Evolutionary conservation across 495 filamentous ascomycete genomes (phyloP).

Genomic region (Thermothielavioides terrestris): DNA sequence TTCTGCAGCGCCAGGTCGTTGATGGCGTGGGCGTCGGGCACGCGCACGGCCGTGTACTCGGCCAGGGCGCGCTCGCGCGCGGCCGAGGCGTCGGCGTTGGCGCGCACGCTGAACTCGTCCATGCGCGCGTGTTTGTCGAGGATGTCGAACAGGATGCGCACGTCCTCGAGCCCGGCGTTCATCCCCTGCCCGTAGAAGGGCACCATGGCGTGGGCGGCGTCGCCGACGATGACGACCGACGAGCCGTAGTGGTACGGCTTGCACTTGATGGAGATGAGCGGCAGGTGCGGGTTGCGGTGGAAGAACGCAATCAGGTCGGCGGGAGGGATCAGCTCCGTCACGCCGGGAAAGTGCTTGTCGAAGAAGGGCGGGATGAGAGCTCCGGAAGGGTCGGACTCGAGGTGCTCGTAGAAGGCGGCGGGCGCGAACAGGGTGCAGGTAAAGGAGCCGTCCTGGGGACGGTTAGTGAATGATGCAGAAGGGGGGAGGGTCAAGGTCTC

Average conservation of each 20-base stretch:
- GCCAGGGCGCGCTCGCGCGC: conserved; percentile 54
- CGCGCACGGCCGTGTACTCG: conserved; percentile 63
- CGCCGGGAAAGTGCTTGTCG: conserved; percentile 70
- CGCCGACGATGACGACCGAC: conserved; percentile 79
- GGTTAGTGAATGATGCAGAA: neutral
- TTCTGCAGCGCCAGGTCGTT: conserved; percentile 88
- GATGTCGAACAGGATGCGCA: conserved; percentile 66
- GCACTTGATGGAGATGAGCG: conserved; percentile 88
- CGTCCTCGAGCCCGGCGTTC: conserved; percentile 80
- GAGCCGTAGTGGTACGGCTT: conserved; percentile 70
- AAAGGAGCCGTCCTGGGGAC: conserved; percentile 68
- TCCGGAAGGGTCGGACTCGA: conserved; percentile 46
- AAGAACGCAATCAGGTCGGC: conserved; percentile 63
- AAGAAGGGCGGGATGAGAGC: conserved; percentile 60
- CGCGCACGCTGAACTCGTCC: conserved; percentile 21
- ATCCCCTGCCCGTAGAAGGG: conserved; percentile 91
- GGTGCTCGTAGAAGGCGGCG: conserved; percentile 43
- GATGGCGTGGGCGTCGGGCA: conserved; percentile 75
- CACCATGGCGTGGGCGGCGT: conserved; percentile 95
- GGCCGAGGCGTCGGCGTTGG: conserved; percentile 24
- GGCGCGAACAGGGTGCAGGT: conserved; percentile 92
- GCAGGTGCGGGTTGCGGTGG: conserved; percentile 71
- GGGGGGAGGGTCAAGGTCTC: too few species aligned
- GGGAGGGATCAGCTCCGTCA: conserved; percentile 69
- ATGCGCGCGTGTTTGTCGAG: conserved; percentile 52